Evolutionary conservation across 306 rosid species (phyloP).

Genomic region (Adenanthera pavonina): DNA sequence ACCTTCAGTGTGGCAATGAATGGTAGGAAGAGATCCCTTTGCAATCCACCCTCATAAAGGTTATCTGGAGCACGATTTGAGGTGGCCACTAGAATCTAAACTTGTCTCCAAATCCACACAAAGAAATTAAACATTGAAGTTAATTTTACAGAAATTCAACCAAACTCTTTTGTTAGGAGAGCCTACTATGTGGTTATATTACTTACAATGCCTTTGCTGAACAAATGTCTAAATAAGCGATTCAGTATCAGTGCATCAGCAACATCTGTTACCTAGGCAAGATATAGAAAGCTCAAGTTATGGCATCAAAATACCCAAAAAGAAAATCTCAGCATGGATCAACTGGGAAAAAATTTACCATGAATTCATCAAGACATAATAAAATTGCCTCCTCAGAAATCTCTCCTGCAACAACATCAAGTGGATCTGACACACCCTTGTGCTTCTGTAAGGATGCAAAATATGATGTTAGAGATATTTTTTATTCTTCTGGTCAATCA

Average conservation of each 20-base stretch:
- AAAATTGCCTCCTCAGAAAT: slow-evolving; percentile 88
- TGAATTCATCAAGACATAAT: slow-evolving; percentile 94
- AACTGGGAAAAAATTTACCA: slow-evolving; percentile 55
- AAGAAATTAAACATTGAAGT: slow-evolving; percentile 25
- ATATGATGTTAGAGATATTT: slow-evolving; percentile 34
- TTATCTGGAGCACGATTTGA: slow-evolving; percentile 97
- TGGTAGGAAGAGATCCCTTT: slow-evolving; percentile 93
- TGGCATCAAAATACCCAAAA: slow-evolving; percentile 28
- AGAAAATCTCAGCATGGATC: slow-evolving; percentile 10
- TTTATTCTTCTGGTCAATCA: slow-evolving; percentile 14
- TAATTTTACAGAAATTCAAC: slow-evolving; percentile 36
- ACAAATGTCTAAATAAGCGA: slow-evolving; percentile 82
- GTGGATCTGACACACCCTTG: slow-evolving; percentile 93
- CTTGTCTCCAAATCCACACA: slow-evolving; percentile 50
- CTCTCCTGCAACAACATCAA: slow-evolving; percentile 89
- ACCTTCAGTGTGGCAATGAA: slow-evolving; percentile 87
- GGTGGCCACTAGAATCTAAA: slow-evolving; percentile 88
- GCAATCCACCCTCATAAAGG: slow-evolving; percentile 94
- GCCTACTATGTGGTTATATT: slow-evolving; percentile 30
- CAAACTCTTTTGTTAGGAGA: slow-evolving; percentile 21
- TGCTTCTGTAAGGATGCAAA: slow-evolving; percentile 69
- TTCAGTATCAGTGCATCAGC: slow-evolving; percentile 95
- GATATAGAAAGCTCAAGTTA: slow-evolving; percentile 31
- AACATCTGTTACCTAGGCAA: slow-evolving; percentile 85
- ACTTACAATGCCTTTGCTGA: slow-evolving; percentile 84